Percentiles rank a stretch among this genome's conserved stretches.
phyloP scores from a whole-genome alignment of 306 rosid species.

The Dryas octopetala region DNA sequence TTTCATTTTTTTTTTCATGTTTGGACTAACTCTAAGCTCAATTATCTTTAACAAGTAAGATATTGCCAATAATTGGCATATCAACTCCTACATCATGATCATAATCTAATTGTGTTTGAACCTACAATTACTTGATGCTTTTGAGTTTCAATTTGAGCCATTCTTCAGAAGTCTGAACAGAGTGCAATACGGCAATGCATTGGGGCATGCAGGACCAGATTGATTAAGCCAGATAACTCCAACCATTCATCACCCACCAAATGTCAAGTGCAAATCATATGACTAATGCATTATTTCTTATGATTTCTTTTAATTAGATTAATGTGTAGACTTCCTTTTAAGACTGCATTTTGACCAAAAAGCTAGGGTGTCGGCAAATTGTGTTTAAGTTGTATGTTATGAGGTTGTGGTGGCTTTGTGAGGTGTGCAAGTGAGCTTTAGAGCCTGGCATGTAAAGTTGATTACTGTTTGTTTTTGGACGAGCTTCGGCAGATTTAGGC shows the following conservation, averaged over 20 bases:
- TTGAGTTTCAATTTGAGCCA: constrained; percentile 10
- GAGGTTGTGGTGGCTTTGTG: not conserved
- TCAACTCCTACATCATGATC: too few species aligned
- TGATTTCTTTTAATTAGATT: not conserved
- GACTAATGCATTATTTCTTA: not conserved
- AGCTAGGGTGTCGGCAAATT: not conserved
- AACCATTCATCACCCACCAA: constrained; percentile 12
- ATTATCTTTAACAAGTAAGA: too few species aligned
- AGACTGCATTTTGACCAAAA: not conserved
- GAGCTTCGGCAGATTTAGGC: constrained; percentile 1
- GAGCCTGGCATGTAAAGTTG: not conserved
- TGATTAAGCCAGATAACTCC: not conserved
- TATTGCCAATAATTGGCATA: too few species aligned
- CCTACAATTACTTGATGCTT: constrained; percentile 16
- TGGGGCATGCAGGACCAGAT: too few species aligned
- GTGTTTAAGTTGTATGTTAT: constrained; percentile 1
- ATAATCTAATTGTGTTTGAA: too few species aligned
- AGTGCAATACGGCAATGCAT: not conserved
- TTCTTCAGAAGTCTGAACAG: not conserved
- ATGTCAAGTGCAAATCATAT: constrained; percentile 6
- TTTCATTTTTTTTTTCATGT: too few species aligned
- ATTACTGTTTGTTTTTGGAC: constrained; percentile 12
- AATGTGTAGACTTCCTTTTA: not conserved
- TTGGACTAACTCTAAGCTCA: too few species aligned
- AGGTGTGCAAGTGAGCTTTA: not conserved